Evolutionary conservation across 805 yeast species (phyloP), one percentile per base, ranked within the genome.

Genomic region (Zygosaccharomyces bailii): DNA sequence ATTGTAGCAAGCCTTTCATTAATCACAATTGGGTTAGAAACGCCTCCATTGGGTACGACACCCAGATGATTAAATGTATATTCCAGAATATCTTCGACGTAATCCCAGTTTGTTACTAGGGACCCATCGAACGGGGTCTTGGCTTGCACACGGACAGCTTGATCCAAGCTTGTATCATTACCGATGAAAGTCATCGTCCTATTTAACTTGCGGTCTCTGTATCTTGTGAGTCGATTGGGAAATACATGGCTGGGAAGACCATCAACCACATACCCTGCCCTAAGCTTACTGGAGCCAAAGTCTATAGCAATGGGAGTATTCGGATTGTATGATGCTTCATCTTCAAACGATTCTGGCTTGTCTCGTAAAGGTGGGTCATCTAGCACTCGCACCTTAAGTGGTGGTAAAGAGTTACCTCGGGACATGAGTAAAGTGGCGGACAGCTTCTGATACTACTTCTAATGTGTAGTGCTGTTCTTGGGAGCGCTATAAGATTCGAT

Each of bases 101-200:
- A 77, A 45, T 93, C 98, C 98, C 98, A 95, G 62, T 90, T 95
- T 19, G 95, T 82, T 27, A 93, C 71, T 53, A 88, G 69, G 4
- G 86, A 77, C 0, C 96, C 96, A 63, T 93, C 99, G 59, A 77
- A 91, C 0, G 97, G 96, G 4, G 86, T 71, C 55, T 78, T 81
- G 25, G 86, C 76, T 43, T 82, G 82, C 13, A 86, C 73, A 50
- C 82, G 76, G 36, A 85, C 75, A 1, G 84, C 67, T 6, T 82
- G 75, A 55, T 90, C 98, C 23, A 85, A 59, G 57, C 73, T 79
- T 14, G 81, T 78, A 61, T 91, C 98, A 55, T 84, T 79, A 2
- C 99, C 99, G 2, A 87, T 80, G 45, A 86, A 73, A 0, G 93
- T 79, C 52, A 84, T 73, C 4, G 80, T 72, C 46, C 69, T 72